Percentiles rank a stretch among this genome's conserved stretches.
phyloP scores from a whole-genome alignment of 768 basidiomycete species.

The Gelatoporia subvermispora region DNA sequence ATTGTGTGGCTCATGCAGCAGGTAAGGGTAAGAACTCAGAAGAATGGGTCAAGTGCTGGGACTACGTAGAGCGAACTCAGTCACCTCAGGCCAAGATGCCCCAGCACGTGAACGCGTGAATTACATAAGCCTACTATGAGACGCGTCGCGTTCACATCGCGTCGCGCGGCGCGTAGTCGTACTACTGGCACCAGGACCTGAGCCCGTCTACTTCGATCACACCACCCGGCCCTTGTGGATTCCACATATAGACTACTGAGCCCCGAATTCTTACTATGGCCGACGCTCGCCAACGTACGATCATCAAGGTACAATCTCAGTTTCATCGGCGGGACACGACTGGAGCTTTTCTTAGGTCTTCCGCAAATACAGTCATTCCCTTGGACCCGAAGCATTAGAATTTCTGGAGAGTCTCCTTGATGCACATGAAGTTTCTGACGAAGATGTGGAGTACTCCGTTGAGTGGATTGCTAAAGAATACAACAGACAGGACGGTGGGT shows the following conservation, averaged over 20 bases:
- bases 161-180: neutral
- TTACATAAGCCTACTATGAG: neutral
- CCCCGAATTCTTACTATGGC: conserved; percentile 23
- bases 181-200: neutral
- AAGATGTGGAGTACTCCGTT: conserved; percentile 67
- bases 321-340: neutral
- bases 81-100: conserved; percentile 9
- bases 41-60: neutral
- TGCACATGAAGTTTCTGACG: conserved; percentile 63
- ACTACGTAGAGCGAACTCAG: neutral
- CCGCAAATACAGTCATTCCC: conserved; percentile 82
- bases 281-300: conserved; percentile 33
- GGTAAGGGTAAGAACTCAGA: neutral
- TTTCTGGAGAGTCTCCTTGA: conserved; percentile 70
- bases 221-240: too few relatives aligned
- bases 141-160: conserved; percentile 9
- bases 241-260: too few relatives aligned
- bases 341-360: conserved; percentile 53
- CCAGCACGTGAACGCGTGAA: conserved; percentile 15
- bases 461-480: conserved; percentile 84
- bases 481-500: conserved; percentile 80
- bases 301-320: conserved; percentile 37
- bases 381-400: conserved; percentile 72
- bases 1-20: conserved; percentile 27
- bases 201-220: too few relatives aligned